Percentiles rank a stretch among this genome's conserved stretches.
These are phyloP conservation scores for Lachnellula cervina DNA, from an alignment of 2,329 filamentous ascomycete genomes.

Conservation along the genomic window DNA sequence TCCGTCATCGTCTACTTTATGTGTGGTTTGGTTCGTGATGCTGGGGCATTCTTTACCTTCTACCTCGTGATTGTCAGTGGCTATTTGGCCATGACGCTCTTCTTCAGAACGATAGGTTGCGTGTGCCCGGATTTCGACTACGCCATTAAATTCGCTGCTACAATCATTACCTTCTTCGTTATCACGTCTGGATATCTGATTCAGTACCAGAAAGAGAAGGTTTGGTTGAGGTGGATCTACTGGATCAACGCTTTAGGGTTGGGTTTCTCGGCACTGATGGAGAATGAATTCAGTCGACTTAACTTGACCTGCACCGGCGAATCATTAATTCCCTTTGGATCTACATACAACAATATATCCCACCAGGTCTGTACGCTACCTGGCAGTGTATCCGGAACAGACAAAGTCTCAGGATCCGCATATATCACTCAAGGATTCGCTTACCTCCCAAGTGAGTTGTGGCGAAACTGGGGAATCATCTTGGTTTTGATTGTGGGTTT, in stretches of 20 bases:
- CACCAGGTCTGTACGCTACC: slow-evolving; percentile 78
- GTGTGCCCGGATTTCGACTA: slow-evolving; percentile 78
- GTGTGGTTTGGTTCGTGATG: slow-evolving; percentile 62
- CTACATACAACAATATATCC: slow-evolving; percentile 63
- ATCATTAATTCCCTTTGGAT: slow-evolving; percentile 67
- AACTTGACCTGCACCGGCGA: slow-evolving; percentile 63
- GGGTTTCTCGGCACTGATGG: slow-evolving; percentile 74
- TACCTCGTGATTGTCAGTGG: slow-evolving; percentile 64
- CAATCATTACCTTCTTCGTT: slow-evolving; percentile 77
- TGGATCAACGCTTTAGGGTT: slow-evolving; percentile 72
- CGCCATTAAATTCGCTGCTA: slow-evolving; percentile 75
- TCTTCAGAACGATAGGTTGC: slow-evolving; percentile 72
- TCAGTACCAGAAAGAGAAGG: slow-evolving; percentile 68
- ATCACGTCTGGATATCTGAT: slow-evolving; percentile 80
- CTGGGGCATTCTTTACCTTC: slow-evolving; percentile 74
- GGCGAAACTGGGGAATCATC: slow-evolving; percentile 82
- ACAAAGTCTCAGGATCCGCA: slow-evolving; percentile 56
- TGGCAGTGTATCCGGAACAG: slow-evolving; percentile 63
- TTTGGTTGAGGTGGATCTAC: slow-evolving; percentile 76
- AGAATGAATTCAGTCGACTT: slow-evolving; percentile 74
- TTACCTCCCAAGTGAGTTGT: slow-evolving; percentile 63
- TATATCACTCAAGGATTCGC: slow-evolving; percentile 68
- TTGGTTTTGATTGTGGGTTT: slow-evolving; percentile 71
- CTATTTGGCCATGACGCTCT: slow-evolving; percentile 69
- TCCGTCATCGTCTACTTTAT: slow-evolving; percentile 77